Base-by-base conservation (phyloP, 2,329 filamentous ascomycete species). In the Zasmidium angulare region DNA sequence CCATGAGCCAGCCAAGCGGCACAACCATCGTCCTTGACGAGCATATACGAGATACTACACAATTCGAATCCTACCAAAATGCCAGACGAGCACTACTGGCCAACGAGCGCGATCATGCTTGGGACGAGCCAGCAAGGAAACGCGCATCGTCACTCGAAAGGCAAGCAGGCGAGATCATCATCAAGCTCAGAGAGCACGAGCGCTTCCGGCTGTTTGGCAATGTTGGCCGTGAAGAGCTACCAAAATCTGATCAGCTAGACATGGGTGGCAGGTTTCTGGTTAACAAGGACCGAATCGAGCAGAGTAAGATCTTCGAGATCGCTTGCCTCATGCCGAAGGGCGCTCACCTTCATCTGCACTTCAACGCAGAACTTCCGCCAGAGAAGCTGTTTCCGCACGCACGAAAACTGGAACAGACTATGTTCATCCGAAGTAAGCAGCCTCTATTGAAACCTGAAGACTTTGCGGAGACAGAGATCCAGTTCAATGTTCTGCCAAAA, bases 331-430 rank as follows among this genome's bases (percentile, higher is more conserved):
- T 89, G 78, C 89, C 89, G 46, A 92, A 92, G 72, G 89, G 88
- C 1, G 82, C 83, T 0, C 86, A 91, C 69, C 77, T 91, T 22
- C 89, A 92, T 72, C 83, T 91, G 22, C 89, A 92, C 72, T 91
- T 90, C 78, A 92, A 91, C 71, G 83, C 89, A n/a, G 89, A 88
- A 61, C 77, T 91, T 3, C 77, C 79, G 14, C 87, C 88, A 10
- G 72, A 78, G 1, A 79, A 86, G 3, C 77, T 91, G 20, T 77
- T 91, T 78, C 65, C 84, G 77, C 64, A 82, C 78, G 77, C 78
- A 62, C 71, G 76, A 11, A 57, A 40, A 11, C 84, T 87, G 49
- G 52, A 58, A 78, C 69, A 81, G 0, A 82, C 82, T 64, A 90
- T 92, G 86, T 90, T 85, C 69, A 86, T 91, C 66, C 85, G 82